Percentiles rank a stretch among this genome's conserved stretches.
Evolutionary conservation across 2,329 filamentous ascomycete species (phyloP).

Genomic region (Neofusicoccum parvum): DNA sequence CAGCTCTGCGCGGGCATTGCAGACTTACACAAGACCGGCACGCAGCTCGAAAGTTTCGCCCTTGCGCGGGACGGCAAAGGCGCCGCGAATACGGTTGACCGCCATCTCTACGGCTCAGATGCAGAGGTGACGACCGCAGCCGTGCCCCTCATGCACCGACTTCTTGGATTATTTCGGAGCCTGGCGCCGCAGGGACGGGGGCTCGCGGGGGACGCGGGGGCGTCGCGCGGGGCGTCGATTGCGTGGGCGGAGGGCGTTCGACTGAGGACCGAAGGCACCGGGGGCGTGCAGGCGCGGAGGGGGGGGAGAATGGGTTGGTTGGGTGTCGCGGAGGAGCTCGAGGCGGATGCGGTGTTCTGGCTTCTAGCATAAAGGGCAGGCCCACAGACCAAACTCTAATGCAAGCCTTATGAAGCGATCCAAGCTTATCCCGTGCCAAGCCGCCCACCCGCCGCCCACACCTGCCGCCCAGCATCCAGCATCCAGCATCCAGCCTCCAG

Average conservation of each 20-base stretch:
- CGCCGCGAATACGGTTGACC: constrained; percentile 92
- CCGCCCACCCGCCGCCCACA: background rate
- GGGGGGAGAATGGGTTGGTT: background rate
- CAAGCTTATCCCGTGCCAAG: constrained; percentile 19
- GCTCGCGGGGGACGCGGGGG: constrained; percentile 20
- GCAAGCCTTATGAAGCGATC: constrained; percentile 10
- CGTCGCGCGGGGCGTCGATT: background rate
- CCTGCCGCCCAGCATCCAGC: background rate
- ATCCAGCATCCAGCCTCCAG: background rate
- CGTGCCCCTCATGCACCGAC: constrained; percentile 37
- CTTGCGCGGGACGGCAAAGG: constrained; percentile 90
- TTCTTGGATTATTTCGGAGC: constrained; percentile 16
- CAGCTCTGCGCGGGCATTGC: background rate
- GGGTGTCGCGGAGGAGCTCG: constrained; percentile 8
- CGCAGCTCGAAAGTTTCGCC: constrained; percentile 98
- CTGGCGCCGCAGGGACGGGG: constrained; percentile 21
- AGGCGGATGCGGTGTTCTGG: constrained; percentile 22
- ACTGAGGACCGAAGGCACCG: background rate
- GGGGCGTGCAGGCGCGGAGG: background rate
- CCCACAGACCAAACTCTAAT: constrained; percentile 24
- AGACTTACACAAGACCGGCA: constrained; percentile 73
- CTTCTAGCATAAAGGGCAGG: constrained; percentile 19
- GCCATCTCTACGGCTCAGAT: constrained; percentile 64
- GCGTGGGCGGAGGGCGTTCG: background rate
- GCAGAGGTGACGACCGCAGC: constrained; percentile 34